Evolutionary conservation across 805 yeast species (phyloP).

Genomic region (Saturnispora besseyi): DNA sequence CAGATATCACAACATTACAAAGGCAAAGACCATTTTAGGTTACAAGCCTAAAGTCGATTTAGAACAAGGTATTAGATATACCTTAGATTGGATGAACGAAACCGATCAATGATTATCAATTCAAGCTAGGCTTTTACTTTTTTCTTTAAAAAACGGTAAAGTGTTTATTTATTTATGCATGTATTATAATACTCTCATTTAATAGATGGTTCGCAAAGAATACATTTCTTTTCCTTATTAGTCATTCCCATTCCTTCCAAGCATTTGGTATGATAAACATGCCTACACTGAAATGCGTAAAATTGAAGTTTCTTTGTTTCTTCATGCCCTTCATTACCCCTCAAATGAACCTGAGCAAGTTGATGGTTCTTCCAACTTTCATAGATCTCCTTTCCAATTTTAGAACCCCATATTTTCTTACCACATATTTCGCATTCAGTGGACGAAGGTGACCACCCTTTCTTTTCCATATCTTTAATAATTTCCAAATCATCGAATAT

Average conservation of each 20-base stretch:
- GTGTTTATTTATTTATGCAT: not conserved
- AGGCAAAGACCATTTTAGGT: conserved; percentile 71
- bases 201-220: conserved; percentile 28
- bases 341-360: conserved; percentile 11
- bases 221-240: conserved; percentile 25
- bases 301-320: conserved; percentile 24
- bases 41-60: conserved; percentile 73
- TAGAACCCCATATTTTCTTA: conserved; percentile 60
- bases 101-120: conserved; percentile 18
- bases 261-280: conserved; percentile 56
- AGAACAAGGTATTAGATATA: conserved; percentile 70
- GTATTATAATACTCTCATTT: not conserved
- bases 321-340: conserved; percentile 5
- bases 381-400: conserved; percentile 39
- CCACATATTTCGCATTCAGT: conserved; percentile 73
- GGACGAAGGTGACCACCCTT: conserved; percentile 56
- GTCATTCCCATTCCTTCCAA: conserved; percentile 38
- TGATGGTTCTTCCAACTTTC: conserved; percentile 47
- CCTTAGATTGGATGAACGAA: conserved; percentile 87
- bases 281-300: conserved; percentile 55
- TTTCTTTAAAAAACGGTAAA: not conserved
- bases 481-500: conserved; percentile 38
- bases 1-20: conserved; percentile 85
- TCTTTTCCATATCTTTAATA: conserved; percentile 33
- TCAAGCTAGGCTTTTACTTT: not conserved